Evolutionary conservation across 306 rosid genomes (phyloP).

Genomic region (Fragaria iinumae): DNA sequence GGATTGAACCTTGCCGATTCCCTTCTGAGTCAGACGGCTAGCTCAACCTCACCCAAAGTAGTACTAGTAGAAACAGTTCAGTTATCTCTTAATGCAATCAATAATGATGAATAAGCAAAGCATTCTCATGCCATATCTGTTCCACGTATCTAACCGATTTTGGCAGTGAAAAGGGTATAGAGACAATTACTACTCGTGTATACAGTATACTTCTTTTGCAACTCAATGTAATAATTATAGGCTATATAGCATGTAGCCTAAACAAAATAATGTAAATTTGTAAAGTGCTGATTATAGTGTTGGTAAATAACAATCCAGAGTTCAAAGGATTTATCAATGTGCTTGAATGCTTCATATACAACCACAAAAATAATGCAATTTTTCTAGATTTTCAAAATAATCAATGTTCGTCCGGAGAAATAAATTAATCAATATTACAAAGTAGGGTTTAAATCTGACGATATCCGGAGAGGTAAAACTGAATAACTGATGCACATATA

Average conservation of each 20-base stretch:
- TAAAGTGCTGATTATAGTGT: not conserved
- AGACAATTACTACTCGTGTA: not conserved
- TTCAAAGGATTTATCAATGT: not conserved
- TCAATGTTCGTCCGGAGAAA: too few relatives aligned
- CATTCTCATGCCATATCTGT: conserved; percentile 6
- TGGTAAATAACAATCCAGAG: not conserved
- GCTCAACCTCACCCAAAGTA: not conserved
- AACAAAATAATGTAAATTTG: not conserved
- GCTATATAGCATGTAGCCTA: not conserved
- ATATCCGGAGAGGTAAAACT: too few relatives aligned
- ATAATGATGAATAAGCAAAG: not conserved
- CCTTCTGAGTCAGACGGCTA: conserved; percentile 47
- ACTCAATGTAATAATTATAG: conserved; percentile 3
- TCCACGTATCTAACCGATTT: not conserved
- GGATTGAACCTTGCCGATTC: conserved; percentile 64
- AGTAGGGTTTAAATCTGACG: too few relatives aligned
- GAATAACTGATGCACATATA: too few relatives aligned
- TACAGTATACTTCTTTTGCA: not conserved
- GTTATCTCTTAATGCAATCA: not conserved
- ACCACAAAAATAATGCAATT: too few relatives aligned
- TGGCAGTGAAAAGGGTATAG: not conserved
- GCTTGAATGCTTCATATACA: not conserved
- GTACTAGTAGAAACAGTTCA: not conserved
- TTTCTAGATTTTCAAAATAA: too few relatives aligned
- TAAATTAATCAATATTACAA: too few relatives aligned